Percentiles rank a stretch among this genome's conserved stretches.
These are phyloP conservation scores for Xeromyces bisporus DNA, from an alignment of 495 filamentous ascomycete species.

Conservation along the genomic window DNA sequence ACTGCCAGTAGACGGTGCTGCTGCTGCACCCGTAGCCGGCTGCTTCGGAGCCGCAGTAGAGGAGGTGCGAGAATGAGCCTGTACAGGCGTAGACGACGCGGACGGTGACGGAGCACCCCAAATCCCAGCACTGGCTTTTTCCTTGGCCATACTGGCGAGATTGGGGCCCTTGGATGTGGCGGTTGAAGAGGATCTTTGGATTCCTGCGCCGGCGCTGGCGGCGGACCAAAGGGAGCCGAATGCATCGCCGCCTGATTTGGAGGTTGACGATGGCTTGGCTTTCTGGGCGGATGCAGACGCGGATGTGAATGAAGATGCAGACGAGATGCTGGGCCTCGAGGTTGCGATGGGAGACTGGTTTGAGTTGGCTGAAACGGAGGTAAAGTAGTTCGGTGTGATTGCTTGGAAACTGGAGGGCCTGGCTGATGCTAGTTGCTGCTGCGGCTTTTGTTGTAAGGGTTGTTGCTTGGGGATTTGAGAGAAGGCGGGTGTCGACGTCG, in stretches of 20 bases:
- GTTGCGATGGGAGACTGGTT: constrained; percentile 12
- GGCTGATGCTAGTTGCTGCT: constrained; percentile 18
- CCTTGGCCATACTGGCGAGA: constrained; percentile 83
- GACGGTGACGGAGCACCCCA: constrained; percentile 56
- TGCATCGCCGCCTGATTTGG: constrained; percentile 56
- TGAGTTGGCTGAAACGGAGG: constrained; percentile 41
- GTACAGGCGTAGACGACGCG: constrained; percentile 14
- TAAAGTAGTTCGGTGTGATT: constrained; percentile 82
- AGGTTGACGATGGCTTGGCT: constrained; percentile 23
- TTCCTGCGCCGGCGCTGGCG: constrained; percentile 54
- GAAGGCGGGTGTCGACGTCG: constrained; percentile 25
- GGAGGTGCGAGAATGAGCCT: constrained; percentile 2
- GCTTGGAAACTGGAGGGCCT: constrained; percentile 59
- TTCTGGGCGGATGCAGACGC: constrained; percentile 18
- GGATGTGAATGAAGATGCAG: constrained; percentile 21
- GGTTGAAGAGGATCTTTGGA: constrained; percentile 60
- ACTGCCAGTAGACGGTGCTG: constrained; percentile 27
- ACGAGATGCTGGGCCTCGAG: constrained; percentile 16
- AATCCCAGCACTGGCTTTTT: constrained; percentile 84
- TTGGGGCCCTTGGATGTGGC: constrained; percentile 50
- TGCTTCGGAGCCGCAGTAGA: constrained; percentile 9
- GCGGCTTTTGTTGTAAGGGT: constrained; percentile 21
- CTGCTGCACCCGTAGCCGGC: constrained; percentile 11
- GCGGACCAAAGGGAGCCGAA: constrained; percentile 77
- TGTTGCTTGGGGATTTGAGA: constrained; percentile 23